Percentiles rank a stretch among this genome's conserved stretches.
Evolutionary conservation across 805 yeast species (phyloP).

Genomic region (Lipomyces orientalis): DNA sequence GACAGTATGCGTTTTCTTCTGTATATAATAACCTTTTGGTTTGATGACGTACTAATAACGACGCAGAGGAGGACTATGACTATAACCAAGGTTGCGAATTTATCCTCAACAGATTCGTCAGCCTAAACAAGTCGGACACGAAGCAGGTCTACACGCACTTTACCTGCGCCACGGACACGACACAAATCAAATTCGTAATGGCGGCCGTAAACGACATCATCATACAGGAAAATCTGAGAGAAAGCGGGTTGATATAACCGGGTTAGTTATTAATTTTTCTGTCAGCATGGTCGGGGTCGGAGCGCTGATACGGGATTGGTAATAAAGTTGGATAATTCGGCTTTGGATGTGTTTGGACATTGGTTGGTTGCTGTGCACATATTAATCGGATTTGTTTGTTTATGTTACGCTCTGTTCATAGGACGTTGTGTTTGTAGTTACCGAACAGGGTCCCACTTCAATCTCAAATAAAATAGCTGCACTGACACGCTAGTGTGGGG

Average conservation of each 20-base stretch:
- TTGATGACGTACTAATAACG: background rate
- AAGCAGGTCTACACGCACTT: slow-evolving; percentile 87
- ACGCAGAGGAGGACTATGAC: slow-evolving; percentile 63
- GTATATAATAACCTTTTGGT: background rate
- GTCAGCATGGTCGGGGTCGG: background rate
- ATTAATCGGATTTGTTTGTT: too few species aligned
- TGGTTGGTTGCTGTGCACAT: background rate
- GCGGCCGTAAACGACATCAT: slow-evolving; percentile 92
- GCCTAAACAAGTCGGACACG: slow-evolving; percentile 63
- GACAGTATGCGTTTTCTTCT: slow-evolving; percentile 36
- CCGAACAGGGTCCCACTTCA: too few species aligned
- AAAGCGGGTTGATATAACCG: slow-evolving; percentile 44
- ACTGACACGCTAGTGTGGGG: too few species aligned
- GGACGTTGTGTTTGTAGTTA: too few species aligned
- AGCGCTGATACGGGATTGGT: background rate
- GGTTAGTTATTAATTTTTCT: background rate
- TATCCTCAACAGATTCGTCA: slow-evolving; percentile 70
- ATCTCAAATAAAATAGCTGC: too few species aligned
- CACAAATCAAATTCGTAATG: slow-evolving; percentile 86
- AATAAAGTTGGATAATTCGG: background rate
- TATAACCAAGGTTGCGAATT: slow-evolving; percentile 70
- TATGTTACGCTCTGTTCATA: too few species aligned
- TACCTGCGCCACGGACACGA: slow-evolving; percentile 94
- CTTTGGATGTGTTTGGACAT: background rate
- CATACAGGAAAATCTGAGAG: slow-evolving; percentile 78